A percentile compares a stretch with the other conserved stretches of the same genome.
These are phyloP conservation scores for Aspergillus luchuensis DNA, from an alignment of 2,329 filamentous ascomycete species.

Conservation along the genomic window DNA sequence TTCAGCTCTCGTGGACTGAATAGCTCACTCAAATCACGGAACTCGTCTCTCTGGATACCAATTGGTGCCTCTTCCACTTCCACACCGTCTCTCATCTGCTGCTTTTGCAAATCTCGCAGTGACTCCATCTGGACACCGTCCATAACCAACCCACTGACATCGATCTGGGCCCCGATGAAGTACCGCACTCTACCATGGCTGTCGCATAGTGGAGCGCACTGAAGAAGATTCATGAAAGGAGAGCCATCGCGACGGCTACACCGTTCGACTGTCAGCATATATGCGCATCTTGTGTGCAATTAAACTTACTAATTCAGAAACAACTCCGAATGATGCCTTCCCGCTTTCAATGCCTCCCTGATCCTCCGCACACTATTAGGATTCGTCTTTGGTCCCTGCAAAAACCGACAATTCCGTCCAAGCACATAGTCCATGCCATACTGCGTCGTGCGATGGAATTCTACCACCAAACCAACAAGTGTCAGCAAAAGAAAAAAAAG, in stretches of 20 bases:
- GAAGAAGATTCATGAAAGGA: slow-evolving; percentile 75
- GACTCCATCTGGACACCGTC: slow-evolving; percentile 67
- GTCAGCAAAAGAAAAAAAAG: neutral
- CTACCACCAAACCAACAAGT: slow-evolving; percentile 41
- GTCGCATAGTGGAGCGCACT: slow-evolving; percentile 72
- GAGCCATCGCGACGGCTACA: slow-evolving; percentile 69
- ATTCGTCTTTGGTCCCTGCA: slow-evolving; percentile 74
- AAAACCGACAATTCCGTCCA: slow-evolving; percentile 75
- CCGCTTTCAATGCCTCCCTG: slow-evolving; percentile 60
- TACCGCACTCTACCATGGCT: slow-evolving; percentile 68
- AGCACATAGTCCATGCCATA: slow-evolving; percentile 73
- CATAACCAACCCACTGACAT: slow-evolving; percentile 68
- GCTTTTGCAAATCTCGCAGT: slow-evolving; percentile 52
- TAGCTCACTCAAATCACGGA: slow-evolving; percentile 68
- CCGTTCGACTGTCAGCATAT: neutral
- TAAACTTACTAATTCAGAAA: slow-evolving; percentile 70
- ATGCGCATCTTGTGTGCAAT: neutral
- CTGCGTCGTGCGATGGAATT: slow-evolving; percentile 73
- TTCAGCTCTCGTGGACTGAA: slow-evolving; percentile 69
- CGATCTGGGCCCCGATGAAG: slow-evolving; percentile 72
- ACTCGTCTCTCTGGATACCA: slow-evolving; percentile 57
- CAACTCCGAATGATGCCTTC: slow-evolving; percentile 72
- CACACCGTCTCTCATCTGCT: slow-evolving; percentile 25
- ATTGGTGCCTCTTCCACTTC: neutral
- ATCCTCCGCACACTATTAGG: slow-evolving; percentile 63